Percentiles rank a stretch among this genome's conserved stretches.
Conservation (phyloP, 2,329 filamentous ascomycete genomes). For the Alternaria sp. region DNA sequence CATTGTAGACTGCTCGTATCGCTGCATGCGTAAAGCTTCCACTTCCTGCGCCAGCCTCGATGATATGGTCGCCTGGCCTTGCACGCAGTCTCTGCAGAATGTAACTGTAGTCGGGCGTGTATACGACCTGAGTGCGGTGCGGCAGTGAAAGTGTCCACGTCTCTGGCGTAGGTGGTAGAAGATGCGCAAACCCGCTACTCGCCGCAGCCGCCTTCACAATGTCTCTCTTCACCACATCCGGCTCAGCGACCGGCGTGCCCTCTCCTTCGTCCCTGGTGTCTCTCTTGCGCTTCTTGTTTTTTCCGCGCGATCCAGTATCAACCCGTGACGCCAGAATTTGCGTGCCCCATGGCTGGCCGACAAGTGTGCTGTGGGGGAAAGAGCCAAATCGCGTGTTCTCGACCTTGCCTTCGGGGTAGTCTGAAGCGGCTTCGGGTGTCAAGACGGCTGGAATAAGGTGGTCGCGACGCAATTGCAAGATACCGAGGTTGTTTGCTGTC, state of each 20-base stretch:
- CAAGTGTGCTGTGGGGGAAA: constrained; percentile 60
- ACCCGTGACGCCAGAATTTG: constrained; percentile 90
- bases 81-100: constrained; percentile 79
- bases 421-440: constrained; percentile 47
- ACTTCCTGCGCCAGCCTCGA: constrained; percentile 83
- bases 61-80: constrained; percentile 74
- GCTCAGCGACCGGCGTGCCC: constrained; percentile 24
- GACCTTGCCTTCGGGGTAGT: constrained; percentile 58
- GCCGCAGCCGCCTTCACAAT: constrained; percentile 59
- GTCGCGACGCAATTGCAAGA: constrained; percentile 89
- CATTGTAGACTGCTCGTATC: constrained; percentile 77
- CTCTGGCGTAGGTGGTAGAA: constrained; percentile 81
- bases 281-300: constrained; percentile 61
- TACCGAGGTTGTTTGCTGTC: constrained; percentile 72
- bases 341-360: constrained; percentile 86
- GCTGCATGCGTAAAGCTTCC: constrained; percentile 86
- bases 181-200: constrained; percentile 75
- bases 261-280: constrained; percentile 48
- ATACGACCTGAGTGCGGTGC: constrained; percentile 85
- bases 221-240: constrained; percentile 46
- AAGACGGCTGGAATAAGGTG: constrained; percentile 77
- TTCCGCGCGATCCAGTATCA: constrained; percentile 87
- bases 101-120: constrained; percentile 87
- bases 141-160: constrained; percentile 82
- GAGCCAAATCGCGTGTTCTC: constrained; percentile 95